phyloP scores from a whole-genome alignment of 495 filamentous ascomycete genomes.

The Usnea hakonensis region DNA sequence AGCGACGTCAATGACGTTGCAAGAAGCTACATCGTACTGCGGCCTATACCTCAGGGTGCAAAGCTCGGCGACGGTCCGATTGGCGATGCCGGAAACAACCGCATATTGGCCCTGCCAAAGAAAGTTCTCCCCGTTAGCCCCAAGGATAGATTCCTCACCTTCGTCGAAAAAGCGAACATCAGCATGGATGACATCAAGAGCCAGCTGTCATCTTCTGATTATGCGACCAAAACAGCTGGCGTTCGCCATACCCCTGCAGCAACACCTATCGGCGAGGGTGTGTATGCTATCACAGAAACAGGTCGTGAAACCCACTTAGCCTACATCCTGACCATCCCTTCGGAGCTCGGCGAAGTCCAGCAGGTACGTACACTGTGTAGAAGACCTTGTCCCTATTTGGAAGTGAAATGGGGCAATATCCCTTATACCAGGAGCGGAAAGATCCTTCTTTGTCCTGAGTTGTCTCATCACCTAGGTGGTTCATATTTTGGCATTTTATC shows the following conservation, averaged over 20 bases:
- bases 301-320: slow-evolving; percentile 66
- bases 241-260: slow-evolving; percentile 64
- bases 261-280: slow-evolving; percentile 71
- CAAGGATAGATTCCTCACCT: slow-evolving; percentile 68
- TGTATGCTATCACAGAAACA: slow-evolving; percentile 75
- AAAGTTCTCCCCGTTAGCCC: slow-evolving; percentile 71
- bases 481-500: too few relatives aligned
- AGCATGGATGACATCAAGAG: slow-evolving; percentile 66
- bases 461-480: too few relatives aligned
- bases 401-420: too few relatives aligned
- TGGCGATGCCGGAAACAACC: slow-evolving; percentile 54
- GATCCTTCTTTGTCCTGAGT: not conserved
- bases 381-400: too few relatives aligned
- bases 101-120: slow-evolving; percentile 76
- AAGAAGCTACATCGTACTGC: slow-evolving; percentile 74
- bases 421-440: not conserved
- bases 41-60: slow-evolving; percentile 62
- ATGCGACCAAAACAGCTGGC: slow-evolving; percentile 70
- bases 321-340: slow-evolving; percentile 77
- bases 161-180: slow-evolving; percentile 69
- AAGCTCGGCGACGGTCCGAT: slow-evolving; percentile 57
- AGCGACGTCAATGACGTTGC: slow-evolving; percentile 63
- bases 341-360: slow-evolving; percentile 63
- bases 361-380: slow-evolving; percentile 25
- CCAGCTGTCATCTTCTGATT: slow-evolving; percentile 58